A percentile compares a stretch with the other conserved stretches of the same genome.
These are phyloP conservation scores for Rhamnella rubrinervis DNA, from an alignment of 331 rosid species.

Conservation along the genomic window DNA sequence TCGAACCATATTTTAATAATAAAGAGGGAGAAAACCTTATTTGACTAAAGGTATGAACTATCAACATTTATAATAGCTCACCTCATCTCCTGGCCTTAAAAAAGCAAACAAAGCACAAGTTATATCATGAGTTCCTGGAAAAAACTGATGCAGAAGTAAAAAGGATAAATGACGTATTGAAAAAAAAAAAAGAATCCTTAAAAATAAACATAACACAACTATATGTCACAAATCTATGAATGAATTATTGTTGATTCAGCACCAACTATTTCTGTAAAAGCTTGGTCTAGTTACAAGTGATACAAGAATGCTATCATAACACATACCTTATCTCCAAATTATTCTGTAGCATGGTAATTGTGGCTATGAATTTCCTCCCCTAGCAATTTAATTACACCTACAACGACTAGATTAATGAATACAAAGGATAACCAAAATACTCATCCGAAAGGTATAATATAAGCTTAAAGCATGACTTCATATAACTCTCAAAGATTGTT, in stretches of 20 bases:
- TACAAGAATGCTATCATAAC: no score
- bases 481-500: neutral
- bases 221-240: constrained; percentile 59
- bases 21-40: constrained; percentile 8
- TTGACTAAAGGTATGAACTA: constrained; percentile 4
- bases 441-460: neutral
- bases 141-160: constrained; percentile 61
- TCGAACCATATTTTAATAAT: constrained; percentile 28
- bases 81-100: constrained; percentile 90
- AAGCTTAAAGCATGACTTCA: neutral
- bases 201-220: constrained; percentile 7
- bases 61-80: constrained; percentile 32
- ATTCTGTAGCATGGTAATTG: constrained; percentile 69
- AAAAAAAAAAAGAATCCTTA: neutral
- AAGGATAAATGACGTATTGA: constrained; percentile 7
- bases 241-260: constrained; percentile 90
- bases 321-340: constrained; percentile 63
- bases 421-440: neutral
- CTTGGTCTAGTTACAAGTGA: constrained; percentile 53
- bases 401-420: constrained; percentile 8
- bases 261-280: constrained; percentile 83
- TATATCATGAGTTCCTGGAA: constrained; percentile 97
- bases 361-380: constrained; percentile 89
- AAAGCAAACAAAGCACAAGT: constrained; percentile 82
- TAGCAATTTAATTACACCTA: no score